Conservation (phyloP, 2,329 filamentous ascomycete species). For the Fusarium concolor region DNA sequence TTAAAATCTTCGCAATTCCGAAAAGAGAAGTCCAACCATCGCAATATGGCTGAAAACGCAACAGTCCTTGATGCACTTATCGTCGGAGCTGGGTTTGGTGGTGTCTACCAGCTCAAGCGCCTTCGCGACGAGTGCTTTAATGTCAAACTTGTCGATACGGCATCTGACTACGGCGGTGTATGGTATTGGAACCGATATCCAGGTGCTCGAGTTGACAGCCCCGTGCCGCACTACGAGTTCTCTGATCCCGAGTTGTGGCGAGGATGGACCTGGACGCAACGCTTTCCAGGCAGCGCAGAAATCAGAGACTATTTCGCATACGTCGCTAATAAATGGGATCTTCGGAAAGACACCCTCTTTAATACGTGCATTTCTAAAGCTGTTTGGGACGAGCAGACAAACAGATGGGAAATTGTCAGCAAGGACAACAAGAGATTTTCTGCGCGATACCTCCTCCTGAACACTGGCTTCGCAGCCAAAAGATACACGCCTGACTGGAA, state of each 20-base stretch:
- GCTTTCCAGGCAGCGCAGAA: background rate
- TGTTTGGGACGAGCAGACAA: background rate
- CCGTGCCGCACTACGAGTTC: background rate
- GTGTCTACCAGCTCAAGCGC: background rate
- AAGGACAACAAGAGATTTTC: background rate
- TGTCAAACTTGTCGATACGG: background rate
- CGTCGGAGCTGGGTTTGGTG: background rate
- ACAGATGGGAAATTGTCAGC: background rate
- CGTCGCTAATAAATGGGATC: constrained; percentile 7
- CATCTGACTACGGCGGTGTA: background rate
- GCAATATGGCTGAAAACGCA: background rate
- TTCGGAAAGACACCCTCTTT: constrained; percentile 35
- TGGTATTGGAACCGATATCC: constrained; percentile 4
- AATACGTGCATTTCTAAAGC: constrained; percentile 53
- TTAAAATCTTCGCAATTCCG: no score
- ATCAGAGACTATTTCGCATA: background rate
- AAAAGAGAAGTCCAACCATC: no score
- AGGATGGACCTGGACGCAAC: background rate
- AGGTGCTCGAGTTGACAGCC: background rate
- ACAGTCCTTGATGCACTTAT: background rate
- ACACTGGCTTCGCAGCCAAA: background rate
- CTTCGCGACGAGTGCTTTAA: background rate
- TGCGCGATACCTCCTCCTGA: background rate
- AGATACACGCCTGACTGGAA: background rate
- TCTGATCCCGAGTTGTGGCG: background rate